Conservation (phyloP, 2,329 filamentous ascomycete species). For the Pseudogymnoascus verrucosus region DNA sequence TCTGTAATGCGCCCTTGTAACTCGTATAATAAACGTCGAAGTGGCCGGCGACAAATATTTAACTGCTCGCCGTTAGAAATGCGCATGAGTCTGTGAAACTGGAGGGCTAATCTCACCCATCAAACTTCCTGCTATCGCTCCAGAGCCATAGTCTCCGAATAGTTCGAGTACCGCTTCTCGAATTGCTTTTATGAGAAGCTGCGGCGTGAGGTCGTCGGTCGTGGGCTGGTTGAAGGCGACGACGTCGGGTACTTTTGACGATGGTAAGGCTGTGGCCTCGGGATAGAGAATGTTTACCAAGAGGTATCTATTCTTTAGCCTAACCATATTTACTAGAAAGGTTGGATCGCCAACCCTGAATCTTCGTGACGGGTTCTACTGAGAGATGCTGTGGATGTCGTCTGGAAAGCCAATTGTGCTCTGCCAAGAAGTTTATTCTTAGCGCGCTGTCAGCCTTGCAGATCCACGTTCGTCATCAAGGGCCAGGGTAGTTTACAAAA, state of each 20-base stretch:
- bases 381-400: not conserved
- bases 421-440: conserved; percentile 2
- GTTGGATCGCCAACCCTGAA: not conserved
- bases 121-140: conserved; percentile 61
- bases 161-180: conserved; percentile 61
- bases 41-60: conserved; percentile 92
- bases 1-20: conserved; percentile 72
- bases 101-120: conserved; percentile 43
- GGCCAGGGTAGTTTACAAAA: not conserved
- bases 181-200: conserved; percentile 59
- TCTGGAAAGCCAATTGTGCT: conserved; percentile 3
- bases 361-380: not conserved
- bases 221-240: conserved; percentile 75
- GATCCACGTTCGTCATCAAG: not conserved
- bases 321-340: conserved; percentile 59
- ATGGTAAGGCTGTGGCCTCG: conserved; percentile 35
- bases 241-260: conserved; percentile 43
- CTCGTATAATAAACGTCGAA: conserved; percentile 84
- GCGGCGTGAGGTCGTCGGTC: conserved; percentile 58
- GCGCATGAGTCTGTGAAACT: not conserved
- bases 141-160: conserved; percentile 85
- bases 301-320: conserved; percentile 91
- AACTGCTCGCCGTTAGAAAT: conserved; percentile 42
- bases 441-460: conserved; percentile 8
- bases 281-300: conserved; percentile 93